Evolutionary conservation across 1,284 basidiomycete genomes (phyloP).

Genomic region (Somion occarium): DNA sequence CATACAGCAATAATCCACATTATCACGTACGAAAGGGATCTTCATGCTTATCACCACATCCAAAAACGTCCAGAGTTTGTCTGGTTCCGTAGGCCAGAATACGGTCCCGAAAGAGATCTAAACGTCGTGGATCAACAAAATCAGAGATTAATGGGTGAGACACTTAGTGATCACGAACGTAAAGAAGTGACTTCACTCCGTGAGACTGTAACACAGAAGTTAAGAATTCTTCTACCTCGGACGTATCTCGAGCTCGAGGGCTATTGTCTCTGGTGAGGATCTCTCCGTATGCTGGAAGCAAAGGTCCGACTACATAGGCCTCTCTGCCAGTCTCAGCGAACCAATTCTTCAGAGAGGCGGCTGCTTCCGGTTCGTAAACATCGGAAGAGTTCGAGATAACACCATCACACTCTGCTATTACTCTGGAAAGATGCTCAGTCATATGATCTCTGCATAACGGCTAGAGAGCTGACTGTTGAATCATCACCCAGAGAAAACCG

Average conservation of each 20-base stretch:
- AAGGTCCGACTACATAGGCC: conserved; percentile 12
- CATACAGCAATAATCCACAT: not conserved
- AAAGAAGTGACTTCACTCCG: conserved; percentile 5
- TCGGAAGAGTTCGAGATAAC: conserved; percentile 11
- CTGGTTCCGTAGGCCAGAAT: conserved; percentile 8
- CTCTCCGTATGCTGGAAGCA: not conserved
- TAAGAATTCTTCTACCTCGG: not conserved
- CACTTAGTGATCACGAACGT: conserved; percentile 3
- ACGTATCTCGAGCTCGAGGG: not conserved
- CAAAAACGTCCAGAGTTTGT: conserved; percentile 8
- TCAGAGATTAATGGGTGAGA: not conserved
- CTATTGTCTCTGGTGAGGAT: not conserved
- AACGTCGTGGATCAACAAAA: not conserved
- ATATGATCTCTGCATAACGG: not conserved
- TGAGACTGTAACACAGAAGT: not conserved
- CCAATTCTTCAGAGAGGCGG: conserved; percentile 10
- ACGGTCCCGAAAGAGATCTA: conserved; percentile 10
- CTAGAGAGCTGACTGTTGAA: not conserved
- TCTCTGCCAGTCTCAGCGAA: conserved; percentile 9
- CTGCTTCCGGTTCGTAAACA: conserved; percentile 15
- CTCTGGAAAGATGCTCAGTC: not conserved
- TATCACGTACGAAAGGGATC: conserved; percentile 10
- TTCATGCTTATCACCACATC: conserved; percentile 11
- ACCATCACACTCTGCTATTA: conserved; percentile 8
- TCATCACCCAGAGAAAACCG: not conserved